phyloP scores from a whole-genome alignment of 2,329 filamentous ascomycete genomes.

The Emmonsiellopsis sp. region DNA sequence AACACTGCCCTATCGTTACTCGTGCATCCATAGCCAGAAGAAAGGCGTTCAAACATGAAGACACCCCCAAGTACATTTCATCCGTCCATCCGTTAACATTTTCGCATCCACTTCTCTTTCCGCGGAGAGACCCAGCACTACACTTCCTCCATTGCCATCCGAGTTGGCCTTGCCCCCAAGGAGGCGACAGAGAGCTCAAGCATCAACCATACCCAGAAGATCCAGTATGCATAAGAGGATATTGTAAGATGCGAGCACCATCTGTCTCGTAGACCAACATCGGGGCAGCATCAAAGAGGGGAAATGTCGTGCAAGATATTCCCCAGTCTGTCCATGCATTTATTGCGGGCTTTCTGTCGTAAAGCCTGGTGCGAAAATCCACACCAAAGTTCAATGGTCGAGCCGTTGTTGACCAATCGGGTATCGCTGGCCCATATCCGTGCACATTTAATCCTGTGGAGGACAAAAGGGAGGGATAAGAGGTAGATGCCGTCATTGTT shows the following conservation, averaged over 20 bases:
- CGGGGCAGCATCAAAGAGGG: neutral
- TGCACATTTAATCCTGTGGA: neutral
- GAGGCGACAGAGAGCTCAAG: conserved; percentile 28
- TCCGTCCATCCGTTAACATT: neutral
- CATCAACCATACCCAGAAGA: conserved; percentile 15
- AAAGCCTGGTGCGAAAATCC: neutral
- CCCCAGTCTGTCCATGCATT: neutral
- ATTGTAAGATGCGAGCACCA: conserved; percentile 28
- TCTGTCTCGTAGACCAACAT: conserved; percentile 10
- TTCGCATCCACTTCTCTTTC: neutral
- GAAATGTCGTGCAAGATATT: neutral
- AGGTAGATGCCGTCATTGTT: conserved; percentile 31
- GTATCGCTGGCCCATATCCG: neutral
- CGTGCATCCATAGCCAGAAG: neutral
- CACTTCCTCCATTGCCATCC: neutral
- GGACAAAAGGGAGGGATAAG: neutral
- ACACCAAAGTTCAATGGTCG: neutral
- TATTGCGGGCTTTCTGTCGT: neutral
- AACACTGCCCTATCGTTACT: neutral
- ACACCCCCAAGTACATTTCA: neutral
- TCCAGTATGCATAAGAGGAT: conserved; percentile 1
- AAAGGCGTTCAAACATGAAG: neutral
- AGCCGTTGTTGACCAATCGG: conserved; percentile 1
- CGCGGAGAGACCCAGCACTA: neutral
- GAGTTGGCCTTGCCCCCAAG: neutral